Conservation (phyloP, 495 filamentous ascomycete species). For the Amphirosellinia nigrospora region DNA sequence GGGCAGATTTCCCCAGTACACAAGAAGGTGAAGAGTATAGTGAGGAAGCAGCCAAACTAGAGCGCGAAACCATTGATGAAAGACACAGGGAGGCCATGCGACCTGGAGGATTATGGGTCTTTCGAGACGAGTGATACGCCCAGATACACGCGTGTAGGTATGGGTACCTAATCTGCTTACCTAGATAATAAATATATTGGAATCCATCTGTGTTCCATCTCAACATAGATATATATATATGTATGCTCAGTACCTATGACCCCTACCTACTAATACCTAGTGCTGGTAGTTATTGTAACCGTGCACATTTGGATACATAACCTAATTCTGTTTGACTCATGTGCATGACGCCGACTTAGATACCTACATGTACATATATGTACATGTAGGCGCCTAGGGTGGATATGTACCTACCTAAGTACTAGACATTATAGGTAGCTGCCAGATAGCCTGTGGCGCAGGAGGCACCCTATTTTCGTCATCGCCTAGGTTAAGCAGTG, state of each 20-base stretch:
- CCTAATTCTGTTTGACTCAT: too few relatives aligned
- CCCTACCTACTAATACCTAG: too few relatives aligned
- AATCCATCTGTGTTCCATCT: background rate
- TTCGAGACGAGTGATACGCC: conserved; percentile 71
- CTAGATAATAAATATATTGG: background rate
- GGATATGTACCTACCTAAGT: too few relatives aligned
- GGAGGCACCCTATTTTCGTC: background rate
- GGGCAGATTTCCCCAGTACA: conserved; percentile 83
- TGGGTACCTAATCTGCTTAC: background rate
- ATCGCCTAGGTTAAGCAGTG: conserved; percentile 2
- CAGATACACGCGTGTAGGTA: background rate
- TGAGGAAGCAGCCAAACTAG: conserved; percentile 63
- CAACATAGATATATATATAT: too few relatives aligned
- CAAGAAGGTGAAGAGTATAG: conserved; percentile 73
- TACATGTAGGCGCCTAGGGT: too few relatives aligned
- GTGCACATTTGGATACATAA: too few relatives aligned
- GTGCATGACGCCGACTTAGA: too few relatives aligned
- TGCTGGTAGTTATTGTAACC: too few relatives aligned
- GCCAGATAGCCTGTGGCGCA: background rate
- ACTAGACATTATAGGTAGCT: background rate
- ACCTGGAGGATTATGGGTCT: conserved; percentile 73
- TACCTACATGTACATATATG: background rate
- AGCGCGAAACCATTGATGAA: conserved; percentile 69
- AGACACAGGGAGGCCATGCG: conserved; percentile 83
- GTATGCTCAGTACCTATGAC: background rate